Percentiles rank a stretch among this genome's conserved stretches.
phyloP scores from a whole-genome alignment of 306 rosid genomes.

The Vicia villosa region DNA sequence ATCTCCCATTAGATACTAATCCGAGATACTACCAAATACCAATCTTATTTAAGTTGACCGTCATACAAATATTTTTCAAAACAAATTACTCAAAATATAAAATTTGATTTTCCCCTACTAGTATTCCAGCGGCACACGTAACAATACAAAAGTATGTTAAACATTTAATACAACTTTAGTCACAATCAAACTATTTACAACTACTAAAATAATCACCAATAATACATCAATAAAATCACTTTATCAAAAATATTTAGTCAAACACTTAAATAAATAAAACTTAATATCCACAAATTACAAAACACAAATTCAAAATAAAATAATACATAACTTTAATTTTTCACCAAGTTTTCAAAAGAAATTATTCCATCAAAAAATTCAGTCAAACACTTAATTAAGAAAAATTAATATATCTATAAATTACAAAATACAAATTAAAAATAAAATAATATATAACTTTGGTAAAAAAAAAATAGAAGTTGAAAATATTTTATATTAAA shows the following conservation, averaged over 20 bases:
- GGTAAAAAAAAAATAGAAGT: too few species aligned
- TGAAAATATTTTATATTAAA: neutral
- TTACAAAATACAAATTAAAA: too few species aligned
- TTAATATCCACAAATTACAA: neutral
- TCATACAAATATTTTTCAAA: neutral
- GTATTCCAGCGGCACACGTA: neutral
- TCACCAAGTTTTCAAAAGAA: too few species aligned
- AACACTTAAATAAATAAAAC: neutral
- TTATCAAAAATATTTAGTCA: neutral
- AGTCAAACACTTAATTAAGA: too few species aligned
- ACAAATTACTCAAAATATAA: neutral
- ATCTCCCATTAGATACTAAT: neutral
- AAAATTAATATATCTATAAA: too few species aligned
- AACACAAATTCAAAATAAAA: too few species aligned
- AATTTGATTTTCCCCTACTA: neutral
- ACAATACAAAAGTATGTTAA: neutral
- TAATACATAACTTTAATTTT: too few species aligned
- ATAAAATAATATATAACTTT: too few species aligned
- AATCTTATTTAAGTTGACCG: neutral
- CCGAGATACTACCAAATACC: too few species aligned
- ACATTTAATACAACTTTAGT: neutral
- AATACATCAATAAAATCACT: neutral
- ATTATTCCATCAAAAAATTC: neutral
- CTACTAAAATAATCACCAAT: neutral
- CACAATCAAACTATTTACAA: too few species aligned